phyloP scores from a whole-genome alignment of 257 asterid genomes.

The Solanum virginianum region DNA sequence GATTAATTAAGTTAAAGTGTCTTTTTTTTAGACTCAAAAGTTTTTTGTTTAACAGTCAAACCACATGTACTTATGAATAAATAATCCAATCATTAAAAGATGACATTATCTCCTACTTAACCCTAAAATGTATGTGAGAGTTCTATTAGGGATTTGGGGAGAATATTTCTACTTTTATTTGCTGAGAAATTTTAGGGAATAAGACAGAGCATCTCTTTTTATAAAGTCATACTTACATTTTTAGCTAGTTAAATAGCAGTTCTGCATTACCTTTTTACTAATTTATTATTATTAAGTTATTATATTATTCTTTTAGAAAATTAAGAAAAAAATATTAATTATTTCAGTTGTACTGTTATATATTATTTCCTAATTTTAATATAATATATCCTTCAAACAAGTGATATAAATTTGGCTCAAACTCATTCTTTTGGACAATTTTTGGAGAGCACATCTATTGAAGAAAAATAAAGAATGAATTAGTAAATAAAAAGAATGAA shows the following conservation, averaged over 20 bases:
- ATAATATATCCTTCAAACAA: too few relatives aligned
- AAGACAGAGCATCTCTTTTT: conserved; percentile 21
- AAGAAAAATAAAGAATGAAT: too few relatives aligned
- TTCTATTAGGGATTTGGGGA: background rate
- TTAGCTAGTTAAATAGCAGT: background rate
- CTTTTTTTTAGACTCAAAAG: background rate
- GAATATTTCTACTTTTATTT: conserved; percentile 9
- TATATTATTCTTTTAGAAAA: background rate
- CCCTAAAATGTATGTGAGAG: background rate
- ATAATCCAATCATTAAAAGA: background rate
- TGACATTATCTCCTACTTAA: background rate
- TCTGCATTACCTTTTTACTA: background rate
- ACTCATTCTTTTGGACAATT: too few relatives aligned
- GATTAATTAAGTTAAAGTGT: background rate
- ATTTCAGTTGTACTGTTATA: background rate
- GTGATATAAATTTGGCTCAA: too few relatives aligned
- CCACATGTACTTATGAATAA: background rate
- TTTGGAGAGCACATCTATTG: too few relatives aligned
- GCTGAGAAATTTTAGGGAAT: conserved; percentile 15
- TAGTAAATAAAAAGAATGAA: too few relatives aligned
- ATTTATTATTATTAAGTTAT: background rate
- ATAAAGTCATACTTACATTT: background rate
- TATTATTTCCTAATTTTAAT: background rate
- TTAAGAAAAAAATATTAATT: background rate
- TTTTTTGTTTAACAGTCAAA: background rate